Percentiles rank a stretch among this genome's conserved stretches.
phyloP scores from a whole-genome alignment of 164 flowering plant species.

The Berberis thunbergii region DNA sequence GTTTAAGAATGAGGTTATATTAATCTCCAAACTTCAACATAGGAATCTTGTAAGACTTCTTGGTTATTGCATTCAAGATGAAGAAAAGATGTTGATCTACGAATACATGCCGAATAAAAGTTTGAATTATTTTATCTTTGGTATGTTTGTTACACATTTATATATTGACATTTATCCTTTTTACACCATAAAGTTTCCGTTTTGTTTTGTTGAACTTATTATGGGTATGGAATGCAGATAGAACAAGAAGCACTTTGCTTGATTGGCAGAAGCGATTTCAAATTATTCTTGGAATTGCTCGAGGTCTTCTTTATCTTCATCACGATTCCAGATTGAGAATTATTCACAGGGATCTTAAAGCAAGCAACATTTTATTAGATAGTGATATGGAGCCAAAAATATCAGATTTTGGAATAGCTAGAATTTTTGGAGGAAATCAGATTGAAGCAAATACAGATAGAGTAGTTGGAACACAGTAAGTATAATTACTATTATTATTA shows the following conservation, averaged over 20 bases:
- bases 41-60: slow-evolving; percentile 9
- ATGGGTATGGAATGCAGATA: background rate
- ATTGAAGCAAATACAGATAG: slow-evolving; percentile 6
- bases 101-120: slow-evolving; percentile 9
- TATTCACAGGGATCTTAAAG: slow-evolving; percentile 8
- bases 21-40: slow-evolving; percentile 7
- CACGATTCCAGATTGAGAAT: slow-evolving; percentile 9
- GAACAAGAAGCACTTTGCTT: background rate
- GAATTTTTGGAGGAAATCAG: slow-evolving; percentile 6
- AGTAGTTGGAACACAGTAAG: slow-evolving; percentile 11
- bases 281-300: slow-evolving; percentile 5
- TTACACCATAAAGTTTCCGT: background rate
- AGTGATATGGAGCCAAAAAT: slow-evolving; percentile 6
- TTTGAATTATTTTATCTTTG: slow-evolving; percentile 7
- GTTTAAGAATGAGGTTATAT: slow-evolving; percentile 9
- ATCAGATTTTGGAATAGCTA: slow-evolving; percentile 8
- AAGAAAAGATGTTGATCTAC: slow-evolving; percentile 8
- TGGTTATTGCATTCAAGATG: slow-evolving; percentile 10
- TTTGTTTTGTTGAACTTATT: background rate
- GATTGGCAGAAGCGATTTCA: slow-evolving; percentile 4
- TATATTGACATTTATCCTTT: background rate
- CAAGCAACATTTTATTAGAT: slow-evolving; percentile 7
- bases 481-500: background rate
- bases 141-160: background rate
- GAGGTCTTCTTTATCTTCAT: slow-evolving; percentile 10